Conservation (phyloP, 73 alveolate species). For the Paramecium sonneborni region DNA sequence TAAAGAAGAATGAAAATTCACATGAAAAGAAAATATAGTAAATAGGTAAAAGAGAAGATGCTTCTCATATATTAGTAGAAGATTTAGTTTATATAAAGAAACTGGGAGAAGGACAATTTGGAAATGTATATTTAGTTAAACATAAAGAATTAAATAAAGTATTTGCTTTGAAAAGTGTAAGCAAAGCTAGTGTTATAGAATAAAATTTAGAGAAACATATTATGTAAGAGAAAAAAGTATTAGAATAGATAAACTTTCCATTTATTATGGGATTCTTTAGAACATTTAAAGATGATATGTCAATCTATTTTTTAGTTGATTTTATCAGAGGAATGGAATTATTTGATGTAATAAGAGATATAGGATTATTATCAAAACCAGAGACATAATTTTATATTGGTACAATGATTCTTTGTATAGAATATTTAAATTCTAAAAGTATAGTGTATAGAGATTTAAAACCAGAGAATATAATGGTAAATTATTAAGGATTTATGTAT, state of each 20-base stretch:
- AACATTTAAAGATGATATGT: slow-evolving; percentile 78
- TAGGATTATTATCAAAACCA: slow-evolving; percentile 71
- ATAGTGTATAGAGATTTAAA: slow-evolving; percentile 78
- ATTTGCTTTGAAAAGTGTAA: slow-evolving; percentile 78
- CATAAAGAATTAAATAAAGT: slow-evolving; percentile 58
- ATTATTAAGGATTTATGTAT: slow-evolving; percentile 75
- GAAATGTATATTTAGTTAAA: slow-evolving; percentile 77
- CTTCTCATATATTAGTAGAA: slow-evolving; percentile 53
- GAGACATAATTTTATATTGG: slow-evolving; percentile 79
- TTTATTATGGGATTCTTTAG: slow-evolving; percentile 78
- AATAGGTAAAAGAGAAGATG: slow-evolving; percentile 45
- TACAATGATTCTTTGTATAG: slow-evolving; percentile 72
- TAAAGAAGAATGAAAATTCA: slow-evolving; percentile 55
- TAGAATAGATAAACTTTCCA: slow-evolving; percentile 73
- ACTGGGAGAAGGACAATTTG: slow-evolving; percentile 74
- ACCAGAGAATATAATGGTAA: slow-evolving; percentile 84
- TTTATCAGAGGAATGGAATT: slow-evolving; percentile 82
- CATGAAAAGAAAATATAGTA: slow-evolving; percentile 58
- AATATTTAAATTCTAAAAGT: slow-evolving; percentile 81
- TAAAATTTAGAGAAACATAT: slow-evolving; percentile 70
- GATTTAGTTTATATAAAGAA: slow-evolving; percentile 61
- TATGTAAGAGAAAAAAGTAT: slow-evolving; percentile 71
- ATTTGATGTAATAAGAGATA: slow-evolving; percentile 83
- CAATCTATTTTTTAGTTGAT: slow-evolving; percentile 78
- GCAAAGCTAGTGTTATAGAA: slow-evolving; percentile 69